These are phyloP conservation scores for Penicillium concentricum DNA, from an alignment of 2,329 filamentous ascomycete species.

Conservation along the genomic window DNA sequence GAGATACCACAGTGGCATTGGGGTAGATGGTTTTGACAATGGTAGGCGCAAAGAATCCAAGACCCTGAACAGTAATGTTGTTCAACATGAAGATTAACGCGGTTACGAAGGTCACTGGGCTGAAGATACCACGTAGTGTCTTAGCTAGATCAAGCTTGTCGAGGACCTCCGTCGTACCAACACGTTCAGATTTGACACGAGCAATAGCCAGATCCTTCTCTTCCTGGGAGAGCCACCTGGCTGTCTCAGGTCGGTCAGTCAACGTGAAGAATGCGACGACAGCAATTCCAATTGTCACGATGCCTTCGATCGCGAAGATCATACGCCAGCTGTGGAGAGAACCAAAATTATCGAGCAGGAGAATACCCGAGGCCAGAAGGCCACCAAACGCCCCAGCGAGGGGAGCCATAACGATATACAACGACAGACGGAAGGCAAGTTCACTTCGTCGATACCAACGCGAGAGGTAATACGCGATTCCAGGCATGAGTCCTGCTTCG, in stretches of 20 bases:
- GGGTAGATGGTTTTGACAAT: slow-evolving; percentile 70
- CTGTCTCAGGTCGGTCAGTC: slow-evolving; percentile 68
- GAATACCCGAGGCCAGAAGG: slow-evolving; percentile 62
- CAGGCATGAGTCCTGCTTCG: slow-evolving; percentile 72
- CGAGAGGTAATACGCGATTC: slow-evolving; percentile 71
- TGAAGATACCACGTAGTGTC: slow-evolving; percentile 61
- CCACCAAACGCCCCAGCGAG: slow-evolving; percentile 71
- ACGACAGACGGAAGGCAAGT: slow-evolving; percentile 63
- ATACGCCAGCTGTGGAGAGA: slow-evolving; percentile 61
- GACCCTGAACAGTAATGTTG: slow-evolving; percentile 69
- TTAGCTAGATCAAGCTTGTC: slow-evolving; percentile 63
- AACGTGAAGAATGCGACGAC: slow-evolving; percentile 64
- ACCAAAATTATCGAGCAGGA: slow-evolving; percentile 60
- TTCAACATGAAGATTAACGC: slow-evolving; percentile 62
- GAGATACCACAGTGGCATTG: slow-evolving; percentile 54
- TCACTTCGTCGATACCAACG: slow-evolving; percentile 71
- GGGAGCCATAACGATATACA: slow-evolving; percentile 70
- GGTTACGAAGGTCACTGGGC: slow-evolving; percentile 59
- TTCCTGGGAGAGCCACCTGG: slow-evolving; percentile 62
- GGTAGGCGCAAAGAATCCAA: slow-evolving; percentile 69
- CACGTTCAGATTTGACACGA: slow-evolving; percentile 66
- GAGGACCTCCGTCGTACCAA: slow-evolving; percentile 61
- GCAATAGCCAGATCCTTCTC: slow-evolving; percentile 67
- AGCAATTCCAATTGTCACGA: slow-evolving; percentile 59
- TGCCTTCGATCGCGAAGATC: slow-evolving; percentile 72